Evolutionary conservation across 2,329 filamentous ascomycete genomes (phyloP).

Genomic region (Torrubiella hemipterigena): DNA sequence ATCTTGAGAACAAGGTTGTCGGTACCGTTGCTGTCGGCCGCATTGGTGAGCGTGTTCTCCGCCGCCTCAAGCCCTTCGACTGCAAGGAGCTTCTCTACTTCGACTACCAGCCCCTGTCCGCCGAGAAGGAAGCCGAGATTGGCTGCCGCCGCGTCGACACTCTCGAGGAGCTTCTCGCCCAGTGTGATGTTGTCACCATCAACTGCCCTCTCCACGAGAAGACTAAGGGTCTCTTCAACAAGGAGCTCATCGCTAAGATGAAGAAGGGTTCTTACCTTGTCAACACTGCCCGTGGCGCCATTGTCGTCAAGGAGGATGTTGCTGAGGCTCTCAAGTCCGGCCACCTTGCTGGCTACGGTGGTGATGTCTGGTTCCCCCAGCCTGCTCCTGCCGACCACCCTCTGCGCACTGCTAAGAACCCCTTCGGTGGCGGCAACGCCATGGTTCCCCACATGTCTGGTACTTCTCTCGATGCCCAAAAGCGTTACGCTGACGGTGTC

Average conservation of each 20-base stretch:
- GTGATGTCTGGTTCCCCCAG: constrained; percentile 95
- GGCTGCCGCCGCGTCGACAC: constrained; percentile 78
- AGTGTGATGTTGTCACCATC: constrained; percentile 97
- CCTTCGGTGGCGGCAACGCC: constrained; percentile 93
- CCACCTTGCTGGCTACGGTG: constrained; percentile 80
- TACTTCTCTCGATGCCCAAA: constrained; percentile 95
- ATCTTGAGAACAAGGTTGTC: constrained; percentile 94
- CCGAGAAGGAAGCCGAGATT: constrained; percentile 89
- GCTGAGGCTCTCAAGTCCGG: constrained; percentile 84
- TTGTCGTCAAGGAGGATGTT: constrained; percentile 98
- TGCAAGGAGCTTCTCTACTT: constrained; percentile 99
- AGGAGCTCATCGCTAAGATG: constrained; percentile 97
- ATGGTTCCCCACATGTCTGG: constrained; percentile 99
- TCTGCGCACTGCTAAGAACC: constrained; percentile 85
- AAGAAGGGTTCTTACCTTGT: constrained; percentile 95
- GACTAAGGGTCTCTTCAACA: constrained; percentile 94
- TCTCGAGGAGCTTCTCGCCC: constrained; percentile 85
- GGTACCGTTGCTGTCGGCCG: constrained; percentile 95
- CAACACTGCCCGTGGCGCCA: constrained; percentile 97
- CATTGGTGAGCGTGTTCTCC: constrained; percentile 95
- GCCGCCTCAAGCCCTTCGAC: constrained; percentile 92
- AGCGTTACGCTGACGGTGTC: constrained; percentile 75
- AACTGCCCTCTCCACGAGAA: constrained; percentile 99
- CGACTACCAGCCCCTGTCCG: constrained; percentile 88
- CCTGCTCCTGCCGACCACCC: constrained; percentile 88